These are phyloP conservation scores for Starmera dryadoides DNA, from an alignment of 805 yeast genomes.

Conservation along the genomic window DNA sequence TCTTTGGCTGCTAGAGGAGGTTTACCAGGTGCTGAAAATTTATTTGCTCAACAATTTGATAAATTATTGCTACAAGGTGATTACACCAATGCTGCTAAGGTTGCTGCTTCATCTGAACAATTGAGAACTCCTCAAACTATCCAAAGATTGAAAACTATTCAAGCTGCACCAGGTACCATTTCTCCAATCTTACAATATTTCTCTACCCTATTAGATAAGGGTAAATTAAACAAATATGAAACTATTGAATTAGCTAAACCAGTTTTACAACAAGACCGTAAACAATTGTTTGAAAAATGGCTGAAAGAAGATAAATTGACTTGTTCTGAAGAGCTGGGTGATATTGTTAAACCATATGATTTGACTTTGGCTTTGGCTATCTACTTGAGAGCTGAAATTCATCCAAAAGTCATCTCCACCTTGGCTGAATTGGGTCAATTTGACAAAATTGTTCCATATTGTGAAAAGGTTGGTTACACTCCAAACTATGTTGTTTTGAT, in stretches of 20 bases:
- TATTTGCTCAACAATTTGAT: constrained; percentile 89
- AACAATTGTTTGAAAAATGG: constrained; percentile 93
- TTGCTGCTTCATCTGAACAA: constrained; percentile 91
- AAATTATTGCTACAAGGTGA: constrained; percentile 77
- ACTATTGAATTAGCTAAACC: constrained; percentile 93
- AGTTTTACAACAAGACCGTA: constrained; percentile 90
- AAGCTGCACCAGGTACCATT: constrained; percentile 89
- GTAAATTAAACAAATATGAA: constrained; percentile 86
- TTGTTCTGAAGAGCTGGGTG: constrained; percentile 96
- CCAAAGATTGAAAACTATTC: constrained; percentile 82
- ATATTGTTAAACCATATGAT: constrained; percentile 84
- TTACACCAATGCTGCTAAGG: constrained; percentile 88
- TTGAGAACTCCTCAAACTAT: constrained; percentile 93
- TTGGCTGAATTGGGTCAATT: constrained; percentile 95
- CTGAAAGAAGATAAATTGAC: constrained; percentile 91
- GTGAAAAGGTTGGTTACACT: constrained; percentile 78
- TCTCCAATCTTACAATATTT: constrained; percentile 93
- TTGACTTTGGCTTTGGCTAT: constrained; percentile 83
- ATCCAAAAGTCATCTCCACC: constrained; percentile 84
- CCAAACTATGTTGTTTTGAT: constrained; percentile 89
- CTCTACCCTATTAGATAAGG: constrained; percentile 85
- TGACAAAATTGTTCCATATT: constrained; percentile 91
- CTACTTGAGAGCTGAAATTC: constrained; percentile 74
- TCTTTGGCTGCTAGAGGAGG: constrained; percentile 93
- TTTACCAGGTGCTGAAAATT: constrained; percentile 92